Base-by-base conservation (phyloP, 2,329 filamentous ascomycete species). In the Sporothrix inflata region DNA sequence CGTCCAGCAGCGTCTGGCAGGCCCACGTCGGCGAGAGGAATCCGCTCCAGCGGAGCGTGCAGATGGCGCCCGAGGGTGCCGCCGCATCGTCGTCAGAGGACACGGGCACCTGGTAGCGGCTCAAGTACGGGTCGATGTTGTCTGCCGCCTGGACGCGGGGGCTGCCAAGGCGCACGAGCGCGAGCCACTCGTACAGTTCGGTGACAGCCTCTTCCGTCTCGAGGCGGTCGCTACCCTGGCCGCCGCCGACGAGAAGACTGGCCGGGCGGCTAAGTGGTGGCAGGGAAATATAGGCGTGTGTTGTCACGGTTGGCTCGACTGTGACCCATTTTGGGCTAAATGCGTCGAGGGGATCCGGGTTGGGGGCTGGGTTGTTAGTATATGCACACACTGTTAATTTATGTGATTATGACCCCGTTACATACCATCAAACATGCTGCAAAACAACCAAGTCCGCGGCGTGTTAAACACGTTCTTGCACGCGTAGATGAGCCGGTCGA, bases 401-500 rank as follows among this genome's bases (percentile, higher is more conserved):
- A 8, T 24, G 40, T 6, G 27, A 42, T 12, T 21, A 53, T 45
- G 42, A 12, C 30, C 16, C 27, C 6, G n/a, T 60, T 34, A 63
- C 74, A 79, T 75, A 82, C 89, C 87, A 81, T 74, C 82, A 83
- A 75, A 77, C 77, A 68, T 79, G 76, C 94, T 91, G 77, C 86
- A 91, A 77, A 96, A 94, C 0, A 98, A 82, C 94, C 95, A 98
- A 1, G 88, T 88, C 27, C 91, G 77, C 1, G 90, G 88, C 60
- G 85, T 82, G 66, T 86, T 88, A 27, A 98, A 84, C 27, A 93
- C 93, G 74, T 94, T 93, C 76, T 91, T 90, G 79, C 90, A 94
- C 16, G 94, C 93, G 85, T 92, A 92, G 7, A 91, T 80, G 16
- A 97, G 83, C 61, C 93, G 86, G 74, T 94, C 91, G 77, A 97